Base-by-base conservation (phyloP, 1,284 basidiomycete genomes). In the Apiotrichum akiyoshidainum region DNA sequence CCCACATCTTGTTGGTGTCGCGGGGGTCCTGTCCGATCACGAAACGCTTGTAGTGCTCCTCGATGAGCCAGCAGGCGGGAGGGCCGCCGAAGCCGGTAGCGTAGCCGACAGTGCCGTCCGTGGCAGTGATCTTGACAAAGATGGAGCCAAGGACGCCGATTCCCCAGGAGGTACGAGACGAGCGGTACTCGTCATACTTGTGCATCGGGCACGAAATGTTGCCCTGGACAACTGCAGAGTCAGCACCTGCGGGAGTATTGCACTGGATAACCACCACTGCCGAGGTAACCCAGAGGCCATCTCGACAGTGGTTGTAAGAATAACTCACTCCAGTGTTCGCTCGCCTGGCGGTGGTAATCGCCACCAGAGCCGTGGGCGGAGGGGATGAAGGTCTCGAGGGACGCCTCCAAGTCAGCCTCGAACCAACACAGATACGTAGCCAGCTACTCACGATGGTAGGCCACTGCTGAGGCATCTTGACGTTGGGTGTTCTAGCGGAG, bases 21-120 rank as follows among this genome's bases (percentile, higher is more conserved):
- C 81, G 70, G 7, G 81, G 81, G 63, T 83, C 81, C 51, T 79
- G 74, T n/a, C 81, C 82, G 19, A 83, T 58, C 41, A 83, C 74
- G 70, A 83, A 83, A 40, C 82, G 76, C 68, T 80, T 77, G 58
- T 81, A 80, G 68, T 83, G 82, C 66, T 83, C 76, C 60, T 81
- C 78, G 61, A 83, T 82, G 49, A 83, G 74, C 81, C 81, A 83
- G 69, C 82, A 83, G 0, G 81, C 81, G 2, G 82, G 82, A 1
- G 81, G 82, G 1, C 82, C 82, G 35, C 82, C 82, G 60, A 83
- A 81, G 19, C 78, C 79, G n/a, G 81, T 82, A 1, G 81, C 80
- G 56, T 82, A 80, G 19, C 82, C 80, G 45, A 78, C 71, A 0
- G 78, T 78, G 17, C 82, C 82, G 64, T 83, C 81, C 12, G 77